Base-by-base conservation (phyloP, 371 early-diverging fungal species). In the Choanephora cucurbitarum region DNA sequence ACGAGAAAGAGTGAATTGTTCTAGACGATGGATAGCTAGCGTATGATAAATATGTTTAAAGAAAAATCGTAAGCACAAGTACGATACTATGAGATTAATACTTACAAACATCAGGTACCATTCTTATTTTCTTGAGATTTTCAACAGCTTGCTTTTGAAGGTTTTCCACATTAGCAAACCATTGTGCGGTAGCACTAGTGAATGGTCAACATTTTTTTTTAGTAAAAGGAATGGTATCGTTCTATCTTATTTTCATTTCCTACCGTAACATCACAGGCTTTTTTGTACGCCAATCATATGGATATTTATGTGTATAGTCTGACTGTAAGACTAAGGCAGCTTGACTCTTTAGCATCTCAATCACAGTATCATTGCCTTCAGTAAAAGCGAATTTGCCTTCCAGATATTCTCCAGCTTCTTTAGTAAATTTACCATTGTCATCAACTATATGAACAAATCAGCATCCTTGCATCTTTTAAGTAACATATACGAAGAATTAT, bases 201-300 rank as follows among this genome's bases (percentile, higher is more conserved):
- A 37, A 18, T 33, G 9, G 6, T n/a, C 6, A 15, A 1, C 10
- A 3, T 44, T 10, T n/a, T n/a, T n/a, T n/a, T n/a, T n/a, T n/a
- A n/a, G n/a, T n/a, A n/a, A n/a, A n/a, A n/a, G n/a, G n/a, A n/a
- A n/a, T n/a, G n/a, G n/a, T n/a, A n/a, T n/a, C n/a, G n/a, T n/a
- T n/a, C n/a, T n/a, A n/a, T n/a, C n/a, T n/a, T n/a, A 15, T 2
- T 4, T 17, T 15, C 15, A 24, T 10, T 23, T 8, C 7, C 3
- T 73, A 80, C 77, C 82, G 64, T 33, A 82, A 77, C 62, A 94
- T 93, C 21, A 94, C 85, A 8, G 95, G 95, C 55, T 88, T 77
- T 69, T 95, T 94, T 49, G 91, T 91, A 10, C 95, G 82, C 95
- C 95, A 95, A 75, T 94, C 95, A 55, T 92, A 91, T 1, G 95